Conservation (phyloP, 2,329 filamentous ascomycete genomes). For the Fusarium lateritium region DNA sequence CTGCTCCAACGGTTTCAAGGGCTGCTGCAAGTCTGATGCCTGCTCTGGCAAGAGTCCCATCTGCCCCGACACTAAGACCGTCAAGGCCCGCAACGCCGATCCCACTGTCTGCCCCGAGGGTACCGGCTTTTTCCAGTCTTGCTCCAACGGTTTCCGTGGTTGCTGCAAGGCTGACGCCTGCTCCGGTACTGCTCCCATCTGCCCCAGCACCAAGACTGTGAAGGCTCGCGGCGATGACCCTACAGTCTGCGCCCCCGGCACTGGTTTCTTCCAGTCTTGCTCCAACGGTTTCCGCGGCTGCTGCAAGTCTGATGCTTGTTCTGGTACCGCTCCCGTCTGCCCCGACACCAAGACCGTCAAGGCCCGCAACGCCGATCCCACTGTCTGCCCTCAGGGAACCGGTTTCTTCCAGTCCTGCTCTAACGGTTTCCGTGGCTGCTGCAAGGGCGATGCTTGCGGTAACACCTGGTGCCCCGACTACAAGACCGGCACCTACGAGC, state of each 20-base stretch:
- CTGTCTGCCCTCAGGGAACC: conserved; percentile 22
- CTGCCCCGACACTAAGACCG: not conserved
- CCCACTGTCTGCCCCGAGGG: not conserved
- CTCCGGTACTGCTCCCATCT: too few species aligned
- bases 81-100: too few species aligned
- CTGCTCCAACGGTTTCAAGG: conserved; percentile 19
- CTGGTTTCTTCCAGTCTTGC: conserved; percentile 30
- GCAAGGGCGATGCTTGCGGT: conserved; percentile 33
- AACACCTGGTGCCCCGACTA: conserved; percentile 35
- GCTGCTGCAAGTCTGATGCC: conserved; percentile 26
- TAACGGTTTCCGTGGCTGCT: conserved; percentile 33
- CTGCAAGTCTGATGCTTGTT: conserved; percentile 32
- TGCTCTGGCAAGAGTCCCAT: not conserved
- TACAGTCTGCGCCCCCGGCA: conserved; percentile 9
- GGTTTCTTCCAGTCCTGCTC: conserved; percentile 23
- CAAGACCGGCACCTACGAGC: conserved; percentile 33
- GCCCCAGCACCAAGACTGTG: too few species aligned
- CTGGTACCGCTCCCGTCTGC: conserved; percentile 4
- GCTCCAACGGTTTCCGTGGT: not conserved
- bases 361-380: conserved; percentile 13
- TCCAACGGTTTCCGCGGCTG: conserved; percentile 31
- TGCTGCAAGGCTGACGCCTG: too few species aligned
- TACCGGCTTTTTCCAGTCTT: conserved; percentile 1
- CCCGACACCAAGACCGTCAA: not conserved
- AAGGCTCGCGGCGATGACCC: too few species aligned